Percentiles rank a stretch among this genome's conserved stretches.
Conservation (phyloP, 441 rosid genomes). For the Adansonia madagascariensis region DNA sequence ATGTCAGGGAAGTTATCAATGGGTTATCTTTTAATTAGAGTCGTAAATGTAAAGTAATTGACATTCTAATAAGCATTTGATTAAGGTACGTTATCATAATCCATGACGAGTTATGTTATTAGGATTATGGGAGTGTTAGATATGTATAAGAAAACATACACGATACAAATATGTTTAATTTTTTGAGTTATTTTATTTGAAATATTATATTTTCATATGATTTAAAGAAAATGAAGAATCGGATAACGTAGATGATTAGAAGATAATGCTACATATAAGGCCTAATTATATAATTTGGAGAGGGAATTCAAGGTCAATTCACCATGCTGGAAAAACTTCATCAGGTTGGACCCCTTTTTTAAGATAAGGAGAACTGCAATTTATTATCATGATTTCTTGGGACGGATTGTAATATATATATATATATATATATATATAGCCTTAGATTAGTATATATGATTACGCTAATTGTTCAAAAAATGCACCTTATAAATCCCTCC, state of each 20-base stretch:
- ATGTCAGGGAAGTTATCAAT: not conserved
- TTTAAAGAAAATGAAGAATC: too few species aligned
- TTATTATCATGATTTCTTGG: not conserved
- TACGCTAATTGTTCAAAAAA: not conserved
- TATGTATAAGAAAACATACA: not conserved
- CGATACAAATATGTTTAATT: not conserved
- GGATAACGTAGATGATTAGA: not conserved
- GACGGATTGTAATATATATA: not conserved
- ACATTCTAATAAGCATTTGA: not conserved
- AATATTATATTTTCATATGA: too few species aligned
- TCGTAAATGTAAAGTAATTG: not conserved
- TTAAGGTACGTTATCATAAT: not conserved
- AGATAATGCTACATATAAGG: not conserved
- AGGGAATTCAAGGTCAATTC: not conserved
- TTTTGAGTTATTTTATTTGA: too few species aligned
- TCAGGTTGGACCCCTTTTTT: not conserved
- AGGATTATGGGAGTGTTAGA: too few species aligned
- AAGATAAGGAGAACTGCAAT: not conserved
- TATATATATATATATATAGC: not conserved
- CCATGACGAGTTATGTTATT: not conserved
- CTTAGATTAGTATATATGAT: not conserved
- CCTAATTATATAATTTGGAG: not conserved
- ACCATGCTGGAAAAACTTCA: too few species aligned
- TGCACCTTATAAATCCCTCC: not conserved
- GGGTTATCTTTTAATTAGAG: too few species aligned